These are phyloP conservation scores for Carnegiea gigantea DNA, from an alignment of 179 eudicot genomes.

Conservation along the genomic window DNA sequence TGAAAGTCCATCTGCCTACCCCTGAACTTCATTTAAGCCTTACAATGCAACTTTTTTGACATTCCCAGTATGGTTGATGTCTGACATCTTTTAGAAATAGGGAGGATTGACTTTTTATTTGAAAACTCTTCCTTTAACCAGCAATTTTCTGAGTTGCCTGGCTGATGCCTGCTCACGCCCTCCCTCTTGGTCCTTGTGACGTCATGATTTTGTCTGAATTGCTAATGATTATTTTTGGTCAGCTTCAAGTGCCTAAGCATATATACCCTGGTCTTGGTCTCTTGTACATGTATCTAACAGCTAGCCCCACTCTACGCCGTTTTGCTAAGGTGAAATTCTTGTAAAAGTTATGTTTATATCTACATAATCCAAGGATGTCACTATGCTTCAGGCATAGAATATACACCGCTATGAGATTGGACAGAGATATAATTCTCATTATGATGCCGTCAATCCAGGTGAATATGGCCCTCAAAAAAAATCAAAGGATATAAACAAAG, in stretches of 20 bases:
- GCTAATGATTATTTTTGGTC: not conserved
- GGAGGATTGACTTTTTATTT: not conserved
- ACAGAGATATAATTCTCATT: slow-evolving; percentile 87
- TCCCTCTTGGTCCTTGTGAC: not conserved
- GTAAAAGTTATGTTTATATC: slow-evolving; percentile 29
- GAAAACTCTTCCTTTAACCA: not conserved
- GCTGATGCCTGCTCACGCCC: not conserved
- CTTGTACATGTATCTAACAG: not conserved
- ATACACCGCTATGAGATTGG: slow-evolving; percentile 83
- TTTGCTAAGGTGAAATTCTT: slow-evolving; percentile 24
- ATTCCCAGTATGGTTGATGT: not conserved
- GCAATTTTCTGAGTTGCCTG: not conserved
- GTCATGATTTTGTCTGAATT: not conserved
- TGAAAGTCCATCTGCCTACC: not conserved
- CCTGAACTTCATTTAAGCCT: not conserved
- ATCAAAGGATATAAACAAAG: slow-evolving; percentile 76
- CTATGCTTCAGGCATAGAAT: slow-evolving; percentile 87
- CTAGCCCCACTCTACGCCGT: not conserved
- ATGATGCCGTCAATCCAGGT: slow-evolving; percentile 90
- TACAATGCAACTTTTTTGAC: not conserved
- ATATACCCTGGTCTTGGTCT: not conserved
- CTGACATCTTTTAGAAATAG: not conserved
- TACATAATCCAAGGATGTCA: slow-evolving; percentile 36
- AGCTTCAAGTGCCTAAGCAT: not conserved
- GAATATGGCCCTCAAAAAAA: slow-evolving; percentile 96